A percentile compares a stretch with the other conserved stretches of the same genome.
Conservation (phyloP, 208 protist genomes). For the Leishmania major region DNA sequence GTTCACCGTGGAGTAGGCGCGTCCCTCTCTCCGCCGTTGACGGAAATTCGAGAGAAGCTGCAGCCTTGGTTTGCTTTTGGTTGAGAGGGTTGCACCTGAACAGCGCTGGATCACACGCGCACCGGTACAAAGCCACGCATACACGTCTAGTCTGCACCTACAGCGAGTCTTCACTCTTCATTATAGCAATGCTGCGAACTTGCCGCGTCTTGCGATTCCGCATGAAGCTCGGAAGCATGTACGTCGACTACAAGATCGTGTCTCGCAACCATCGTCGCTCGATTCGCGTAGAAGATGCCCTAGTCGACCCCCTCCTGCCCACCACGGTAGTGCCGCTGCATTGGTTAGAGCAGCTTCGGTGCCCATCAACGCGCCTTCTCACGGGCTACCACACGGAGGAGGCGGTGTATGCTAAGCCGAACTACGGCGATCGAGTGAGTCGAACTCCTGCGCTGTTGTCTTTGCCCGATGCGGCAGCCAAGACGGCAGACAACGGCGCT, state of each 20-base stretch:
- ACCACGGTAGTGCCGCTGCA: constrained; percentile 69
- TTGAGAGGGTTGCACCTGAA: background rate
- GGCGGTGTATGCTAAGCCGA: constrained; percentile 42
- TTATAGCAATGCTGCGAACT: constrained; percentile 40
- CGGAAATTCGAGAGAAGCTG: background rate
- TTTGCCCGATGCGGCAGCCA: background rate
- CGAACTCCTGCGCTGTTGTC: constrained; percentile 2
- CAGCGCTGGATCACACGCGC: too few species aligned
- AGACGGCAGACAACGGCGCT: background rate
- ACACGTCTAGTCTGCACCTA: background rate
- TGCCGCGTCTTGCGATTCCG: constrained; percentile 43
- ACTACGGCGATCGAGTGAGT: constrained; percentile 37
- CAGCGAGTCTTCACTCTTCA: background rate
- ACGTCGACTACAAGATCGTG: constrained; percentile 85
- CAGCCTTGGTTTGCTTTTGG: background rate
- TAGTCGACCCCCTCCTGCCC: constrained; percentile 70
- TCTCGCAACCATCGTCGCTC: constrained; percentile 79
- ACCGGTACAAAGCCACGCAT: background rate
- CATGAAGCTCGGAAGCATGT: constrained; percentile 71
- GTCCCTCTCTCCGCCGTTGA: background rate
- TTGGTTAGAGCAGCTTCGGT: constrained; percentile 85
- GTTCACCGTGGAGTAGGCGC: background rate
- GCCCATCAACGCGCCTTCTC: constrained; percentile 60
- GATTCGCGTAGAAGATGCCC: constrained; percentile 76
- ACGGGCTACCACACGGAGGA: constrained; percentile 81